Conservation (phyloP, 768 basidiomycete species). For the Kwoniella europaea region DNA sequence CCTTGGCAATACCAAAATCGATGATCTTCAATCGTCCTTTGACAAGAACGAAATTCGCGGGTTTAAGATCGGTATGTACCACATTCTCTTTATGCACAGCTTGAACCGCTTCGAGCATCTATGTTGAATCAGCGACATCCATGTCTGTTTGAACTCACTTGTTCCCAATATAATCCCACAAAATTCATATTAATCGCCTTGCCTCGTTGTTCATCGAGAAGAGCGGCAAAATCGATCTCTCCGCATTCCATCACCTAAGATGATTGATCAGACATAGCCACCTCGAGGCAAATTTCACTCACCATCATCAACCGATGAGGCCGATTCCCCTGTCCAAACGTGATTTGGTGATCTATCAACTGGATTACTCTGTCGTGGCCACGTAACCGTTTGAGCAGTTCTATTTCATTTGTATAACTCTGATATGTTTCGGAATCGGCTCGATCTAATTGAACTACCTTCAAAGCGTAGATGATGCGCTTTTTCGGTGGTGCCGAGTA, state of each 20-base stretch:
- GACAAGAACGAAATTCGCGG: slow-evolving; percentile 96
- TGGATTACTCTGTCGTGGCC: slow-evolving; percentile 92
- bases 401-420: slow-evolving; percentile 96
- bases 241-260: slow-evolving; percentile 91
- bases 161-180: slow-evolving; percentile 95
- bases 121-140: slow-evolving; percentile 18
- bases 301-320: slow-evolving; percentile 67
- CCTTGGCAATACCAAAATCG: slow-evolving; percentile 99
- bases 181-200: slow-evolving; percentile 89
- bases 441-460: slow-evolving; percentile 86
- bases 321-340: slow-evolving; percentile 69
- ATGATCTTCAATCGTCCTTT: slow-evolving; percentile 94
- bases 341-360: slow-evolving; percentile 87
- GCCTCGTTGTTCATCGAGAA: slow-evolving; percentile 82
- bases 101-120: slow-evolving; percentile 99
- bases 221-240: slow-evolving; percentile 84
- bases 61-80: slow-evolving; percentile 97
- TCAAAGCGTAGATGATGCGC: slow-evolving; percentile 81
- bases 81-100: slow-evolving; percentile 98
- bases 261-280: not conserved
- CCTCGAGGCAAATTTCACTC: slow-evolving; percentile 17
- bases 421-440: slow-evolving; percentile 86
- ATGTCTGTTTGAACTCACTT: slow-evolving; percentile 64
- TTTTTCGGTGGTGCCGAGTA: slow-evolving; percentile 64
- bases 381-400: slow-evolving; percentile 85